phyloP scores from a whole-genome alignment of 78 protist genomes.

The Speleostelium caveatum region DNA sequence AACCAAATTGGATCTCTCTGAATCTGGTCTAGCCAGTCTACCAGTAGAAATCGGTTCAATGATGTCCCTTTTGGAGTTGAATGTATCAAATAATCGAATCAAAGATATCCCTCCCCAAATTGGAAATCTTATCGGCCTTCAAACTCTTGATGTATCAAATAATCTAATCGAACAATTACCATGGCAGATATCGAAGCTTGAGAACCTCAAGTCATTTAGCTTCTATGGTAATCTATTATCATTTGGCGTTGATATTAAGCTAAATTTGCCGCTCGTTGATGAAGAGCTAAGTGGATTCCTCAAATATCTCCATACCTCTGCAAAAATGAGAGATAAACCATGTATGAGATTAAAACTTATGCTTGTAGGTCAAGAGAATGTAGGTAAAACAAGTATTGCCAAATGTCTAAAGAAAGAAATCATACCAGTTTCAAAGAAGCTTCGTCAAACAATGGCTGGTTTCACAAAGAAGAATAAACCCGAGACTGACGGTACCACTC shows the following conservation, averaged over 20 bases:
- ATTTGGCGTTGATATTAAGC: not conserved
- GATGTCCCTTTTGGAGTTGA: constrained; percentile 18
- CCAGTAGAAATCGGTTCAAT: constrained; percentile 72
- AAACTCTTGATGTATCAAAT: constrained; percentile 34
- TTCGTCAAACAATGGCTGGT: constrained; percentile 52
- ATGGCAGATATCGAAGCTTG: constrained; percentile 78
- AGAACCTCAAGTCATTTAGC: constrained; percentile 48
- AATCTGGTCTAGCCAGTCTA: constrained; percentile 26
- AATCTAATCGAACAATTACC: constrained; percentile 75
- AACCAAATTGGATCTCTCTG: constrained; percentile 30
- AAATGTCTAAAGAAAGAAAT: constrained; percentile 74
- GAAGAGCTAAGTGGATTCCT: constrained; percentile 30
- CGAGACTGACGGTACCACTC: not conserved
- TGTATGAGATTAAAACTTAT: constrained; percentile 76
- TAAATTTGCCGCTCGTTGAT: constrained; percentile 4
- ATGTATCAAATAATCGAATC: constrained; percentile 65
- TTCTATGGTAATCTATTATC: constrained; percentile 46
- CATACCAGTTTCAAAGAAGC: constrained; percentile 36
- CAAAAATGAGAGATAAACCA: constrained; percentile 5
- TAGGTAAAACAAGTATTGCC: constrained; percentile 77
- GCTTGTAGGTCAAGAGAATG: constrained; percentile 85
- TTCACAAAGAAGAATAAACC: constrained; percentile 24
- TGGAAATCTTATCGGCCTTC: constrained; percentile 31
- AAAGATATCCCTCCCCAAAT: constrained; percentile 76
- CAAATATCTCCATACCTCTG: not conserved